Base-by-base conservation (phyloP, 768 basidiomycete species). In the Amanita subjunquillea region DNA sequence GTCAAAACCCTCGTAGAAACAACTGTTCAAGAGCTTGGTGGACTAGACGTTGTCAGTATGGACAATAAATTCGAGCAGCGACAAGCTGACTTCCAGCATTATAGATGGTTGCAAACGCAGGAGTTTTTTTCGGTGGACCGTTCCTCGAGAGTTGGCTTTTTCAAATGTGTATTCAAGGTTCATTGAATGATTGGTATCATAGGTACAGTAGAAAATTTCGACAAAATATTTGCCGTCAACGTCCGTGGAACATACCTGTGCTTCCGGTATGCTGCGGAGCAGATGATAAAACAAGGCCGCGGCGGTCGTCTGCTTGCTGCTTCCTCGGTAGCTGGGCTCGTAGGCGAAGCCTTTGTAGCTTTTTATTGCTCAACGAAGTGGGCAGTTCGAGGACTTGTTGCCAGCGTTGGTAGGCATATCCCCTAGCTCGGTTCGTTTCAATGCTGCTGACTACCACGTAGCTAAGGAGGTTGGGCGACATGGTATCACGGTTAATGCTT, bases 261-360 rank as follows among this genome's bases (percentile, higher is more conserved):
- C 57, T 74, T 72, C 58, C 69, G 70, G 45, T 64, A 68, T 48
- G 72, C 74, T 4, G 73, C 65, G 3, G 44, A 63, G 17, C 63
- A 66, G 48, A 77, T 77, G 75, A 67, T 75, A 32, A 60, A 62
- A 23, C 73, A 75, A 60, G 71, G 72, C 25, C 57, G 56, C 3
- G 74, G 75, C 5, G 75, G 75, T 0, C 61, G 72, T 40, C 70
- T 76, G 23, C 66, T 76, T 17, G 73, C 73, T 10, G 72, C 72
- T 1, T 68, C 64, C 8, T 77, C 74, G 4, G 54, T 70, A 0
- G 65, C 62, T 1, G 73, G 72, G 20, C 69, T 70, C 55, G 22
- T 23, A 60, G 62, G 60, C 3, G 51, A 42, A 15, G 23, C 54
- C 13, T 48, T 34, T 34, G 20, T 59, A 6, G 30, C 54, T 4